Base-by-base conservation (phyloP, 192 early-diverging fungal genomes). In the Backusella luteola region DNA sequence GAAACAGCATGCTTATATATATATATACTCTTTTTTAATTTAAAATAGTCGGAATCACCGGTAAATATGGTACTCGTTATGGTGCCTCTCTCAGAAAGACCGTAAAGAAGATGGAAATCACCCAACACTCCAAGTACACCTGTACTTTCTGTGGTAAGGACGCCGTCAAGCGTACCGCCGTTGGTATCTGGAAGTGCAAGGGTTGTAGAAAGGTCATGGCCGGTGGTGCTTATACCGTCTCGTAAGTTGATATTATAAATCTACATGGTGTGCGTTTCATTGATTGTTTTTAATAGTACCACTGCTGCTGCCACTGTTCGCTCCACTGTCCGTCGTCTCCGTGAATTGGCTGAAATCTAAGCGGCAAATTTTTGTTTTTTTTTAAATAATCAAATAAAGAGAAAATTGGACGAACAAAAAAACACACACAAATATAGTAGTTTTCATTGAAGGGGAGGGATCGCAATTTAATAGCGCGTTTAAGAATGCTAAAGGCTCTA, bases 61-160 rank as follows among this genome's bases (percentile, higher is more conserved):
- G 98, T 85, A 99, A 99, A 89, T 99, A 99, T 93, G 98, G 98
- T 90, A 95, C 95, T 84, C 96, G 98, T 90, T 99, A 99, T 90
- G 98, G 98, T 96, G 96, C 98, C 80, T 98, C 98, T 73, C 93
- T 99, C 83, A 91, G 98, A 90, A 99, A 99, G 91, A 89, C 90
- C 86, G 87, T 89, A 69, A 97, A 97, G 93, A 97, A 97, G 93
- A 97, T 98, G 91, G 98, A 99, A 93, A 96, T 98, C 86, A 95
- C 96, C 84, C 98, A 99, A 89, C 98, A 99, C 90, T 89, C 93
- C 85, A 96, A 96, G 89, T 99, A 99, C 95, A 97, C 95, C 77
- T 99, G 98, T 90, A 93, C 96, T 78, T 99, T 99, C 97, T 99
- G 98, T 88, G 97, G 98, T 79, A 97, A 97, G 95, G 95, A 97